Evolutionary conservation across 257 asterid species (phyloP).

Genomic region (Nyctanthes arbortristis): DNA sequence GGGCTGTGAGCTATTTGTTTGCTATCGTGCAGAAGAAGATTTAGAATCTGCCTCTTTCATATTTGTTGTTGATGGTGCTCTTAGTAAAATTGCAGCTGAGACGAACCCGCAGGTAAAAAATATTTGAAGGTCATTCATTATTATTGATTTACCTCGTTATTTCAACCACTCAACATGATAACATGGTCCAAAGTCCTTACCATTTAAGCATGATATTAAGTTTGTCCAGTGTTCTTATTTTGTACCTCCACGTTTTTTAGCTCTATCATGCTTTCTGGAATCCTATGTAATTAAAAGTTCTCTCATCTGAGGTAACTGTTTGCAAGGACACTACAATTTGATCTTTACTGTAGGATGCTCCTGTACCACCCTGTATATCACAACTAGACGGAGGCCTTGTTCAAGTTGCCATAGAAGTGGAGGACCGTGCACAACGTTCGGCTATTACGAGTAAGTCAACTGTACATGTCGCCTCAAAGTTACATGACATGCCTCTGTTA

Average conservation of each 20-base stretch:
- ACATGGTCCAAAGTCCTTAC: constrained; percentile 2
- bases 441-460: constrained; percentile 77
- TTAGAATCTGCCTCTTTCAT: constrained; percentile 71
- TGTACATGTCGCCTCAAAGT: neutral
- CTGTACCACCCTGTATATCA: constrained; percentile 99
- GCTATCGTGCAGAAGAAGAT: constrained; percentile 94
- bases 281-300: constrained; percentile 3
- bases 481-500: constrained; percentile 7
- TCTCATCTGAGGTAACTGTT: constrained; percentile 21
- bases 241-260: neutral
- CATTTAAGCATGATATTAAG: neutral
- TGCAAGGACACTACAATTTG: constrained; percentile 4
- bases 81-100: constrained; percentile 96
- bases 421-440: constrained; percentile 96
- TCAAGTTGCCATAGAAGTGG: constrained; percentile 99
- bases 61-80: constrained; percentile 94
- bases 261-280: constrained; percentile 17
- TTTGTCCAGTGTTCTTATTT: neutral
- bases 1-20: constrained; percentile 92
- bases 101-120: constrained; percentile 86
- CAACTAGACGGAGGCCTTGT: constrained; percentile 96
- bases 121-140: neutral
- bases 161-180: neutral
- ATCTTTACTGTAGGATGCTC: constrained; percentile 81
- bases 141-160: neutral